Base-by-base conservation (phyloP, 805 yeast genomes). In the Maudiozyma turicensis region DNA sequence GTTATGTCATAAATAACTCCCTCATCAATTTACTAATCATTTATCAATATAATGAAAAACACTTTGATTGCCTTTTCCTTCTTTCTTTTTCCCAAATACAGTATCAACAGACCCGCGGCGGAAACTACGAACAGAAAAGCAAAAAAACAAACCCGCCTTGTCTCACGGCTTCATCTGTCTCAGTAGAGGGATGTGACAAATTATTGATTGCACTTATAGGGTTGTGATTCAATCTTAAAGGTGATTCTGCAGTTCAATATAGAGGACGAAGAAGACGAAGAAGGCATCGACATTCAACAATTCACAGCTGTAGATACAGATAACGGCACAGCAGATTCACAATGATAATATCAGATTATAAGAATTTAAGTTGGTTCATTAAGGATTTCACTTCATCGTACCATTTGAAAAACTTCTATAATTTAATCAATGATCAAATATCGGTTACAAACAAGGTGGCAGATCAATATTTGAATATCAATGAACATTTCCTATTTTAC, bases 401-500 rank as follows among this genome's bases (percentile, higher is more conserved):
- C 8, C 46, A 35, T n/a, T 6, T 35, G 8, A 29, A 37, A 9
- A 35, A 20, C 5, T 44, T 44, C n/a, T 26, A 44, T 13, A 35
- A 28, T 6, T 9, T 44, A 9, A 30, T 44, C 7, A 28, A 28
- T 9, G 34, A 15, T n/a, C 43, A 46, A 41, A 7, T 40, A 9
- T 10, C 15, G 4, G 26, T 41, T 20, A 14, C 11, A 6, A 6
- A 13, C 9, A 14, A 5, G 10, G 5, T 37, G 7, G 35, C n/a
- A 4, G 15, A 5, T 5, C 28, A 31, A 30, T 6, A 30, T 8
- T 33, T 47, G 13, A 31, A 33, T 40, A 26, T 48, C 20, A 93
- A 91, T 1, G 81, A 77, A 52, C 88, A 84, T 51, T 72, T 88
- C 47, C 61, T 84, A 1, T 87, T 74, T 60, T 80, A 80, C 64